Evolutionary conservation across 495 filamentous ascomycete species (phyloP).

Genomic region (Penicillium longicatenatum): DNA sequence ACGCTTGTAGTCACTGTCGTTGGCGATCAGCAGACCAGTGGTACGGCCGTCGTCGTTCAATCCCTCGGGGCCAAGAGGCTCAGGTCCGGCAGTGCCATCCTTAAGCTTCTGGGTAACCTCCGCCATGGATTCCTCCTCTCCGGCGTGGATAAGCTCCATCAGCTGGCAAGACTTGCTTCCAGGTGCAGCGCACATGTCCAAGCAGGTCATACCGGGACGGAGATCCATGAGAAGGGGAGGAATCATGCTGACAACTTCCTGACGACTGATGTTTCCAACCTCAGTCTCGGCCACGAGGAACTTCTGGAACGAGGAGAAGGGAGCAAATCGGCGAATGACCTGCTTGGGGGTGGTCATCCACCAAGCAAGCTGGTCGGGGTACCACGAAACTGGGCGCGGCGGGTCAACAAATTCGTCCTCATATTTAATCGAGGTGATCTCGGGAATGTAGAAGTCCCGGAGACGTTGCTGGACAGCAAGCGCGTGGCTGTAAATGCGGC

Average conservation of each 20-base stretch:
- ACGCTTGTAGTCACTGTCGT: constrained; percentile 93
- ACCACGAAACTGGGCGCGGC: constrained; percentile 81
- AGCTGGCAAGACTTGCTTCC: constrained; percentile 96
- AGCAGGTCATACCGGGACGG: constrained; percentile 82
- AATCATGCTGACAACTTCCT: constrained; percentile 98
- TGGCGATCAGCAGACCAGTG: constrained; percentile 89
- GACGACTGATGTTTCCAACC: constrained; percentile 94
- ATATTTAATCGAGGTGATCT: constrained; percentile 79
- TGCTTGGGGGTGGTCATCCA: constrained; percentile 96
- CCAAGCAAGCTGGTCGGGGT: constrained; percentile 92
- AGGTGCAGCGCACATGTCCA: constrained; percentile 95
- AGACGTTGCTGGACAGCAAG: constrained; percentile 82
- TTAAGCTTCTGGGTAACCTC: constrained; percentile 57
- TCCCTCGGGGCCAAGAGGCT: constrained; percentile 46
- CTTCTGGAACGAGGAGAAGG: constrained; percentile 93
- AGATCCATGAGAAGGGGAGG: constrained; percentile 92
- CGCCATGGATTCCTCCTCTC: constrained; percentile 81
- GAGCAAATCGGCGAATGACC: constrained; percentile 83
- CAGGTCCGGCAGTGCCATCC: constrained; percentile 49
- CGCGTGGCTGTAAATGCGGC: constrained; percentile 62
- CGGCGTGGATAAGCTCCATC: constrained; percentile 88
- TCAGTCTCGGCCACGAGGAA: constrained; percentile 97
- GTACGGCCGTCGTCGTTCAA: constrained; percentile 81
- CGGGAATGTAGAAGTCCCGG: constrained; percentile 83
- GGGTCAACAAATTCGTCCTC: constrained; percentile 80